Evolutionary conservation across 495 filamentous ascomycete genomes (phyloP).

Genomic region (Xylaria palmicola): DNA sequence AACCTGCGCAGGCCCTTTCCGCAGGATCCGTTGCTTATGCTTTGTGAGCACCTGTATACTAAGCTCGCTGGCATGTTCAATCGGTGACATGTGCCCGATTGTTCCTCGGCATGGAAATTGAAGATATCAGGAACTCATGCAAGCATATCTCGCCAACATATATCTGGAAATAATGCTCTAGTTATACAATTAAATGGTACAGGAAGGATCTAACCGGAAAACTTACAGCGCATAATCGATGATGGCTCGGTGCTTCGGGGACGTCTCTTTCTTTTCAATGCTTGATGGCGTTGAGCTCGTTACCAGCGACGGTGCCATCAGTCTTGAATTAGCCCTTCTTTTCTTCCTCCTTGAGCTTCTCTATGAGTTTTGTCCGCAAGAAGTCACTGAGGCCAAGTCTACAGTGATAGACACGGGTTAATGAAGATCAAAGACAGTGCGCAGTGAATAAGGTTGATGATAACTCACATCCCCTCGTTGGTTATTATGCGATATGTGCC

Average conservation of each 20-base stretch:
- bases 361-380: constrained; percentile 54
- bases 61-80: no score
- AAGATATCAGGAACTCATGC: background rate
- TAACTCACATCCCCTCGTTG: constrained; percentile 66
- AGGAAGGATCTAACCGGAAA: background rate
- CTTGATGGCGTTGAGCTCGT: background rate
- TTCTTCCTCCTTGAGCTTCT: constrained; percentile 49
- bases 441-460: background rate
- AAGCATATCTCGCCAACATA: background rate
- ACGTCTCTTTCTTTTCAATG: background rate
- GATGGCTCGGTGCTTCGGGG: background rate
- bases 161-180: background rate
- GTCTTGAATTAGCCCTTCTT: constrained; percentile 23
- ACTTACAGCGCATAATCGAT: background rate
- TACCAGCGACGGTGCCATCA: background rate
- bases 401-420: constrained; percentile 12
- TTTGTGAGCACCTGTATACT: background rate
- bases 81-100: background rate
- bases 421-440: constrained; percentile 1
- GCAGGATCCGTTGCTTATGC: background rate
- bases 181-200: background rate
- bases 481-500: constrained; percentile 70
- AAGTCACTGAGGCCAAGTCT: constrained; percentile 58
- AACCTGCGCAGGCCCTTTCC: no score
- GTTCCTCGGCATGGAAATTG: background rate